Evolutionary conservation across 2,329 filamentous ascomycete species (phyloP).

Genomic region (Fusarium caatingaense): DNA sequence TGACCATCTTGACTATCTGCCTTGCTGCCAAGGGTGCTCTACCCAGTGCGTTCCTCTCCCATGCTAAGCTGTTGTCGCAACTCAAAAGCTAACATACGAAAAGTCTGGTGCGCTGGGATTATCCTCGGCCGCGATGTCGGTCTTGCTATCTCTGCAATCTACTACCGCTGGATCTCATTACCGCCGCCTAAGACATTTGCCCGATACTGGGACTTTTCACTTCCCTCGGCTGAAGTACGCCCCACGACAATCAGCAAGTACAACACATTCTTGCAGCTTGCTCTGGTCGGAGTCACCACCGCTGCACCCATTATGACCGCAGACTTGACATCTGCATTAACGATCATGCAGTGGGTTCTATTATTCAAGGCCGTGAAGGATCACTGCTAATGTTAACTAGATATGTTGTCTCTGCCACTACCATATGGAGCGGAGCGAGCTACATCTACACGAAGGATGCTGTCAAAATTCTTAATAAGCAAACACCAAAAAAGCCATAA

Average conservation of each 20-base stretch:
- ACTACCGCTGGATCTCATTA: slow-evolving; percentile 94
- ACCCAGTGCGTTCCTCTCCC: slow-evolving; percentile 68
- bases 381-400: slow-evolving; percentile 55
- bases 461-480: slow-evolving; percentile 78
- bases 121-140: slow-evolving; percentile 91
- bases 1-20: slow-evolving; percentile 91
- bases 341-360: slow-evolving; percentile 70
- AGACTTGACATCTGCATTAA: slow-evolving; percentile 66
- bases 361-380: neutral
- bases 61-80: neutral
- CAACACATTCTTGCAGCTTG: slow-evolving; percentile 92
- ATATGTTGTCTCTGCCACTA: slow-evolving; percentile 88
- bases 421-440: slow-evolving; percentile 91
- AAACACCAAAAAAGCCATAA: slow-evolving; percentile 37
- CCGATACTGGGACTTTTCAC: slow-evolving; percentile 96
- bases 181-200: slow-evolving; percentile 92
- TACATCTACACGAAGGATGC: slow-evolving; percentile 93
- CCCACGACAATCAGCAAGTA: slow-evolving; percentile 88
- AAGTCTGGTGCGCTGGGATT: slow-evolving; percentile 87
- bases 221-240: slow-evolving; percentile 86
- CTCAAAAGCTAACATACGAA: slow-evolving; percentile 1
- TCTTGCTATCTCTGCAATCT: slow-evolving; percentile 86
- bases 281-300: slow-evolving; percentile 86
- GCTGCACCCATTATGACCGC: slow-evolving; percentile 79
- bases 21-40: slow-evolving; percentile 85